Evolutionary conservation across 768 basidiomycete genomes (phyloP).

Genomic region (Xerocomellus amylosporus): DNA sequence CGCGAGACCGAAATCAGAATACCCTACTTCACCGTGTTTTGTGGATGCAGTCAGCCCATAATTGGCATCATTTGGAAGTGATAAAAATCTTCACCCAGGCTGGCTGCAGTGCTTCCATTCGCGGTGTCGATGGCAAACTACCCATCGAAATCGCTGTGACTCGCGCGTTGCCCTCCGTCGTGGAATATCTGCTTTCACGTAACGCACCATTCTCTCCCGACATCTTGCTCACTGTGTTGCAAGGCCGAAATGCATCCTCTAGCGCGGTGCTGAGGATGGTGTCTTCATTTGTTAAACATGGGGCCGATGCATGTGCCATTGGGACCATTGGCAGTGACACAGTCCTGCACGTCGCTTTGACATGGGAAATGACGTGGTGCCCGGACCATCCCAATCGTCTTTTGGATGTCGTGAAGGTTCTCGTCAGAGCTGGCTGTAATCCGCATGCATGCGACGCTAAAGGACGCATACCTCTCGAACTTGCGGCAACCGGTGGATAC

Average conservation of each 20-base stretch:
- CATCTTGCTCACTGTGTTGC: neutral
- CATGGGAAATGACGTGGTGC: neutral
- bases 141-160: neutral
- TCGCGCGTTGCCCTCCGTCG: neutral
- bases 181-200: neutral
- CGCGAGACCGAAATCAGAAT: neutral
- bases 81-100: neutral
- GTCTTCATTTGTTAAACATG: neutral
- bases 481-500: accelerated
- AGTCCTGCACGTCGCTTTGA: neutral
- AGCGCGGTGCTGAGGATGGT: neutral
- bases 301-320: neutral
- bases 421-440: neutral
- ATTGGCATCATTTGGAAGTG: neutral
- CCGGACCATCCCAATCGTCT: too few species aligned
- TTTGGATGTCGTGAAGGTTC: neutral
- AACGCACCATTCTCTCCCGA: neutral
- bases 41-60: accelerated
- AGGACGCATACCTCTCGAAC: neutral
- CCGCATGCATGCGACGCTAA: neutral
- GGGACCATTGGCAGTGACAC: neutral
- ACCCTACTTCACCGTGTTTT: neutral
- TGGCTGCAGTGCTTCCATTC: neutral
- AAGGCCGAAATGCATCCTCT: accelerated
- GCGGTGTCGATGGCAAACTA: neutral